Percentiles rank a stretch among this genome's conserved stretches.
These are phyloP conservation scores for Penicillium sp. DNA, from an alignment of 2,329 filamentous ascomycete species.

Conservation along the genomic window DNA sequence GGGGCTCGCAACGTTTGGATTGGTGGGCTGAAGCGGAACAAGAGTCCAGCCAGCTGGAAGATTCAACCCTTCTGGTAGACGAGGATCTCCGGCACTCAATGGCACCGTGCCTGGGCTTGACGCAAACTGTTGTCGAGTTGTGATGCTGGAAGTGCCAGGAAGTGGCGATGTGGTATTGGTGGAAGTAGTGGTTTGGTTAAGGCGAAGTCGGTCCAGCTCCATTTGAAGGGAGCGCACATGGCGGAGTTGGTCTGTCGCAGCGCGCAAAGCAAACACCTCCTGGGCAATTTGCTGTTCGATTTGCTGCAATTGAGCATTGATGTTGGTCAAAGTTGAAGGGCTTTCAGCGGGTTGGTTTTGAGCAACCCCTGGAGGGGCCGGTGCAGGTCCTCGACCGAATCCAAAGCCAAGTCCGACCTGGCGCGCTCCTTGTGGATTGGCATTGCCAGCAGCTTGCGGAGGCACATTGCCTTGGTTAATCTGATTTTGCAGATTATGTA, in stretches of 20 bases:
- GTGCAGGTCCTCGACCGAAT: conserved; percentile 33
- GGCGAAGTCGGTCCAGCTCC: conserved; percentile 67
- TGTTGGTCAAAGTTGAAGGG: conserved; percentile 31
- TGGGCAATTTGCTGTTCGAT: conserved; percentile 69
- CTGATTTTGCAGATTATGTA: conserved; percentile 67
- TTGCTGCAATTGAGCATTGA: conserved; percentile 62
- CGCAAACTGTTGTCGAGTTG: conserved; percentile 30
- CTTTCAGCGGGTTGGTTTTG: conserved; percentile 13
- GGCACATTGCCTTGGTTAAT: conserved; percentile 53
- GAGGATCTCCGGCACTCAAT: conserved; percentile 44
- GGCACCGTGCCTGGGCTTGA: conserved; percentile 29
- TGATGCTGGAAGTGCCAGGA: conserved; percentile 18
- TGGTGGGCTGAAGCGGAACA: conserved; percentile 28
- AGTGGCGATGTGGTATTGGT: conserved; percentile 15
- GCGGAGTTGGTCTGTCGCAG: conserved; percentile 67
- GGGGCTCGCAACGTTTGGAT: background rate
- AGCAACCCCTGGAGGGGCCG: conserved; percentile 13
- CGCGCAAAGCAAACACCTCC: conserved; percentile 63
- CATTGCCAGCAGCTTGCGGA: conserved; percentile 34
- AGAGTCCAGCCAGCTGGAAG: conserved; percentile 53
- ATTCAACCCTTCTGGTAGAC: conserved; percentile 52
- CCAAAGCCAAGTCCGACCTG: conserved; percentile 45
- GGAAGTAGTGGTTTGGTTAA: conserved; percentile 36
- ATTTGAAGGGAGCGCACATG: conserved; percentile 66
- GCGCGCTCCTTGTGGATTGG: conserved; percentile 33